Evolutionary conservation across 805 yeast species (phyloP).

Genomic region (Brettanomyces sp.): DNA sequence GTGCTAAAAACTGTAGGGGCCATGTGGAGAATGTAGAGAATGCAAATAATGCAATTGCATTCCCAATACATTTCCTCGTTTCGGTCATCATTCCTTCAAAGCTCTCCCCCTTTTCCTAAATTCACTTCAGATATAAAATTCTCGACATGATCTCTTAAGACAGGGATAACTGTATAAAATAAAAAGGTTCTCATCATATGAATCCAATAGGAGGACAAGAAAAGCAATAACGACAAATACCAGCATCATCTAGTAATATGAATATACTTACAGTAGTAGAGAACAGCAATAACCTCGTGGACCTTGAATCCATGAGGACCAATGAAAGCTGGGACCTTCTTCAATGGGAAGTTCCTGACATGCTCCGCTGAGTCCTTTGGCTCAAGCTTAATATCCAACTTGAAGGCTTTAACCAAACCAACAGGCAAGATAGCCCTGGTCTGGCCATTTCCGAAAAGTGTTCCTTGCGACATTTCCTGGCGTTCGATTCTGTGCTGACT

Average conservation of each 20-base stretch:
- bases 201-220: constrained; percentile 2
- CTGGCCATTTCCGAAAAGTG: constrained; percentile 23
- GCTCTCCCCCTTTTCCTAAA: constrained; percentile 33
- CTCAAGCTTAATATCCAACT: constrained; percentile 41
- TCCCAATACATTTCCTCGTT: too few species aligned
- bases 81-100: not conserved
- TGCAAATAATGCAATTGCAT: too few species aligned
- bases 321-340: constrained; percentile 56
- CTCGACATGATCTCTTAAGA: constrained; percentile 75
- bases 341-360: constrained; percentile 52
- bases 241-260: constrained; percentile 1
- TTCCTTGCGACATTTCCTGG: constrained; percentile 25
- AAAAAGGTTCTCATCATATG: constrained; percentile 48
- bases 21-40: not conserved
- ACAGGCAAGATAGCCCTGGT: constrained; percentile 24
- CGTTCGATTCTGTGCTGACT: not conserved
- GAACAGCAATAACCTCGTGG: constrained; percentile 59
- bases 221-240: too few species aligned
- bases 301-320: constrained; percentile 69
- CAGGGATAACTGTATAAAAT: constrained; percentile 73
- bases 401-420: constrained; percentile 45
- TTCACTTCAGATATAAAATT: constrained; percentile 21
- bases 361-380: constrained; percentile 22
- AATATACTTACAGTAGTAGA: constrained; percentile 34
- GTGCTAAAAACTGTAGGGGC: not conserved